A percentile compares a stretch with the other conserved stretches of the same genome.
Evolutionary conservation across 192 early-diverging fungal genomes (phyloP).

Genomic region (Neocallimastix lanati): DNA sequence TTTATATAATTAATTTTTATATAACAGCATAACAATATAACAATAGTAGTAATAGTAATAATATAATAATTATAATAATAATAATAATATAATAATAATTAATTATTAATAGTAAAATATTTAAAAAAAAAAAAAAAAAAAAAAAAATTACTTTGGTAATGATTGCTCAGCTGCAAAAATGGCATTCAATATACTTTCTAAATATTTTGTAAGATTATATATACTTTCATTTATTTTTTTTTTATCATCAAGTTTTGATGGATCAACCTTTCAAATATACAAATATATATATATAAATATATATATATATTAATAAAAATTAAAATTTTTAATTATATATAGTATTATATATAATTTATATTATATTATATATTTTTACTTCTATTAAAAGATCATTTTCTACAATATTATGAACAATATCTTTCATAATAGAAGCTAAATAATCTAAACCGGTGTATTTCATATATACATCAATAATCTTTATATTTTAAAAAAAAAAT

Average conservation of each 20-base stretch:
- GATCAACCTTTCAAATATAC: background rate
- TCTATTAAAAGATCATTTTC: background rate
- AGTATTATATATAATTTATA: no score
- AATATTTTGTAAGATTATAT: background rate
- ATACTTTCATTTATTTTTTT: background rate
- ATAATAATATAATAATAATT: no score
- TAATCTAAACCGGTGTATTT: background rate
- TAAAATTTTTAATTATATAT: no score
- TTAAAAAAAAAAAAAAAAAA: no score
- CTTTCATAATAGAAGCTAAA: background rate
- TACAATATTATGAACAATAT: background rate
- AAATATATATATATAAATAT: no score
- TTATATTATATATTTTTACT: background rate
- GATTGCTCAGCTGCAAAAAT: background rate
- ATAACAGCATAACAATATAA: no score
- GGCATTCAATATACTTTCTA: background rate
- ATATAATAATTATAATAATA: no score
- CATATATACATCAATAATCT: background rate
- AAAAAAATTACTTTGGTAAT: background rate
- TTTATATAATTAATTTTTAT: no score
- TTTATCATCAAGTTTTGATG: background rate
- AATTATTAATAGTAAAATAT: no score
- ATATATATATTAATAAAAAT: no score
- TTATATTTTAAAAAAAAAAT: no score
- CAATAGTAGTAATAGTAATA: no score